Evolutionary conservation across 2,329 filamentous ascomycete genomes (phyloP).

Genomic region (Colletotrichum somersetense): DNA sequence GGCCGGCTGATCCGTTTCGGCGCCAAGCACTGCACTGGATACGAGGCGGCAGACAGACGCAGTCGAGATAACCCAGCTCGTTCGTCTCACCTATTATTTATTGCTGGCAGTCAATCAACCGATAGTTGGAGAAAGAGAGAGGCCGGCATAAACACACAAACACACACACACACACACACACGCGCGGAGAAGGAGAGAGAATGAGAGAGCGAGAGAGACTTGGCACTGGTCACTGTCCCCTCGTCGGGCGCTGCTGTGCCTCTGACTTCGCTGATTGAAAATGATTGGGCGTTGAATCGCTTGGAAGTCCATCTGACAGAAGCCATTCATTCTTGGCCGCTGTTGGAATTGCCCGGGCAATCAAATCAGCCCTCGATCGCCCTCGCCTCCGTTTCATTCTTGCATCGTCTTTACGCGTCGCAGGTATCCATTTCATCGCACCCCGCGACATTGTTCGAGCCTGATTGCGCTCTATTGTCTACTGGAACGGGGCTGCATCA

Average conservation of each 20-base stretch:
- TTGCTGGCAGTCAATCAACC: background rate
- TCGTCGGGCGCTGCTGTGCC: conserved; percentile 9
- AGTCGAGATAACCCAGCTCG: background rate
- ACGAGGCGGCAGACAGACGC: background rate
- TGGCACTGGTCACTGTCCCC: background rate
- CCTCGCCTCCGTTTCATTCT: conserved; percentile 2
- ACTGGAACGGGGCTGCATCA: conserved; percentile 32
- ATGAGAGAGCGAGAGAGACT: background rate
- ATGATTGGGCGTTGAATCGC: background rate
- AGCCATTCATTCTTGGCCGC: background rate
- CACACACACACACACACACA: background rate
- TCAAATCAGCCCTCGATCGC: background rate
- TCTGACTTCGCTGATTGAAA: conserved; percentile 1
- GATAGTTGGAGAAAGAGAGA: background rate
- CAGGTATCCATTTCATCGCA: background rate
- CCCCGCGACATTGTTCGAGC: background rate
- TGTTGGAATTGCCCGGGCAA: background rate
- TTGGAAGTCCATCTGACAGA: background rate
- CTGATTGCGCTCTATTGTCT: background rate
- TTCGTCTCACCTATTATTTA: background rate
- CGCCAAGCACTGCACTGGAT: background rate
- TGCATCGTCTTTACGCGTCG: background rate
- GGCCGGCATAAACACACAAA: too few species aligned
- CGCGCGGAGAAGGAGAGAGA: background rate
- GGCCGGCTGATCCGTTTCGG: background rate